A percentile compares a stretch with the other conserved stretches of the same genome.
These are phyloP conservation scores for Phytophthora brassicae DNA, from an alignment of 352 stramenopile species.

Conservation along the genomic window DNA sequence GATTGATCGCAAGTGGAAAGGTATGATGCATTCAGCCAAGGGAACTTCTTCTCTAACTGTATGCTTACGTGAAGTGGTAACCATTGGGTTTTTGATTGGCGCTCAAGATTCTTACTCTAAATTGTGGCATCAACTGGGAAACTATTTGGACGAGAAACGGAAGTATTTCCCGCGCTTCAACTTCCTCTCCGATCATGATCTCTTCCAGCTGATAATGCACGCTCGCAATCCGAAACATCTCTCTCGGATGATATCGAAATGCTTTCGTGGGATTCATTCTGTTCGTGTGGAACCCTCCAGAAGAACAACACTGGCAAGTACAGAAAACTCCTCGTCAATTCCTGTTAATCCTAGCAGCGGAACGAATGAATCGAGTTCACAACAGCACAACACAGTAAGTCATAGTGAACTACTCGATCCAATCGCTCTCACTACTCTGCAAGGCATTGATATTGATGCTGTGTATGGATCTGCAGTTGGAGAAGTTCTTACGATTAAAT, in stretches of 20 bases:
- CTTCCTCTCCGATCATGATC: constrained; percentile 65
- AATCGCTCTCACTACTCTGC: not conserved
- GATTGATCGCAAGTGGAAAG: constrained; percentile 68
- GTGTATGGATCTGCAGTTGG: constrained; percentile 31
- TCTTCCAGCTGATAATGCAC: constrained; percentile 57
- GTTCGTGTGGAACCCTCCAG: constrained; percentile 25
- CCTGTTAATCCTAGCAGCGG: not conserved
- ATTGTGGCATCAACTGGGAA: constrained; percentile 54
- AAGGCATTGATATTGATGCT: constrained; percentile 44
- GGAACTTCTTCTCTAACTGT: constrained; percentile 47
- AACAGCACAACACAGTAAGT: not conserved
- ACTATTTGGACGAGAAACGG: constrained; percentile 63
- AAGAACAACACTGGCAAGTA: constrained; percentile 1
- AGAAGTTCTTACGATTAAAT: constrained; percentile 43
- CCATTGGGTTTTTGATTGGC: constrained; percentile 46
- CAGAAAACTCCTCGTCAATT: constrained; percentile 5
- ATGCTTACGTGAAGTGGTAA: constrained; percentile 67
- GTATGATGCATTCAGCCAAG: constrained; percentile 63
- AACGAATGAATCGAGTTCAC: not conserved
- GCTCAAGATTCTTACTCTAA: constrained; percentile 48
- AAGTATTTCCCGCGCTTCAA: constrained; percentile 59
- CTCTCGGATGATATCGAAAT: constrained; percentile 50
- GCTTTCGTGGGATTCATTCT: constrained; percentile 44
- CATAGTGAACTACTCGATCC: not conserved
- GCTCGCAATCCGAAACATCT: constrained; percentile 39